Percentiles rank a stretch among this genome's conserved stretches.
Conservation (phyloP, 2,329 filamentous ascomycete species). For the Neoascochyta sp. region DNA sequence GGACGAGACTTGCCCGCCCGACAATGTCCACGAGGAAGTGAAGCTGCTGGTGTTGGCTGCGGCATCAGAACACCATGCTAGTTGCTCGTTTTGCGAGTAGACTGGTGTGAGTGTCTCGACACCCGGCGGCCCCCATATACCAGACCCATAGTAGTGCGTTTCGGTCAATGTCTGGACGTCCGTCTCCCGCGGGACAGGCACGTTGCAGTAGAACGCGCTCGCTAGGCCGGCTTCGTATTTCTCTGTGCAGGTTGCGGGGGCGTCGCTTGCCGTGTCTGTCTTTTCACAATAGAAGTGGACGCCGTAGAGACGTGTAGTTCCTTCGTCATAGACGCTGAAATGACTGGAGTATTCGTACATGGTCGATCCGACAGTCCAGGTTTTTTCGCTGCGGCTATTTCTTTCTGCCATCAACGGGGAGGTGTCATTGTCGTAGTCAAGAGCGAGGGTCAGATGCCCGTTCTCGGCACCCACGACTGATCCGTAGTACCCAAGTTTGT, state of each 20-base stretch:
- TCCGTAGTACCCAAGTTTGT: conserved; percentile 6
- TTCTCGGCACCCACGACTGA: conserved; percentile 6
- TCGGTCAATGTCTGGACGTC: background rate
- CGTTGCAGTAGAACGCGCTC: conserved; percentile 1
- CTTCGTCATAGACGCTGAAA: background rate
- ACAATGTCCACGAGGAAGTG: background rate
- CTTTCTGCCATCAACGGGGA: too few relatives aligned
- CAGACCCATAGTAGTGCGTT: conserved; percentile 5
- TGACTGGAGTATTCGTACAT: background rate
- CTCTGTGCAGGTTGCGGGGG: conserved; percentile 1
- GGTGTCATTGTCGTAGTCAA: conserved; percentile 3
- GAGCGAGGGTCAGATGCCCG: conserved; percentile 3
- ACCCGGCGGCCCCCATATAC: conserved; percentile 4
- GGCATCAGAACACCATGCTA: background rate
- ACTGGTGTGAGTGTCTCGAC: conserved; percentile 4
- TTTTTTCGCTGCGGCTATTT: background rate
- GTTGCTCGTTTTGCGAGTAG: background rate
- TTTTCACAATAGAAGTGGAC: conserved; percentile 1
- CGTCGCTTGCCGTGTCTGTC: conserved; percentile 1
- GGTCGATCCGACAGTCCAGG: conserved; percentile 3
- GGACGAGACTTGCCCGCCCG: background rate
- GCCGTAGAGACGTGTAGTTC: background rate
- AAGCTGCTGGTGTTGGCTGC: conserved; percentile 3
- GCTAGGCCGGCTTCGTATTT: conserved; percentile 2
- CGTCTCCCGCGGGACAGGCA: background rate